Evolutionary conservation across 306 rosid species (phyloP).

Genomic region (Luffa acutangula): DNA sequence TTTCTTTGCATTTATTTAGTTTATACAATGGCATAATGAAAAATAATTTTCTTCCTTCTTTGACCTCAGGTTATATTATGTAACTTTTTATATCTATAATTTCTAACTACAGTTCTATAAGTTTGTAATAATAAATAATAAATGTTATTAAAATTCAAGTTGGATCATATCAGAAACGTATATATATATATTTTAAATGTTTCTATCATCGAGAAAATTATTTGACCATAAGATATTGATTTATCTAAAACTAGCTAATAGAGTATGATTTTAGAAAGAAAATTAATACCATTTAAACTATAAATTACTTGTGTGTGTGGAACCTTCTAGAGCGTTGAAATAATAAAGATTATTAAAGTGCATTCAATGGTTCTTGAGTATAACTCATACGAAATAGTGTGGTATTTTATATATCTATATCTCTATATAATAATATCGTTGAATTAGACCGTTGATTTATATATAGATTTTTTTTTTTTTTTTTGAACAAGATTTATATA

Average conservation of each 20-base stretch:
- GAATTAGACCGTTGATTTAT: too few species aligned
- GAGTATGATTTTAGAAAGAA: neutral
- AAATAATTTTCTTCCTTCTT: neutral
- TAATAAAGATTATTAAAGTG: neutral
- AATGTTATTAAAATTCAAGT: neutral
- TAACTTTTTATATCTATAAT: neutral
- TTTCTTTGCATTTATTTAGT: neutral
- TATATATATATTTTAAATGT: too few species aligned
- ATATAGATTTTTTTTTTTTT: too few species aligned
- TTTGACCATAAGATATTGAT: neutral
- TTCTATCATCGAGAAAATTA: neutral
- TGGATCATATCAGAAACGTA: neutral
- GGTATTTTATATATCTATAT: neutral
- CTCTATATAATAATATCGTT: too few species aligned
- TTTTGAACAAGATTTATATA: too few species aligned
- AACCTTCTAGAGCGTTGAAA: neutral
- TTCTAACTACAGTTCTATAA: neutral
- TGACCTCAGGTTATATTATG: neutral
- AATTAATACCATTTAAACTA: neutral
- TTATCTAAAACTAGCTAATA: neutral
- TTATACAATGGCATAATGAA: neutral
- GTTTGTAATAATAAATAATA: neutral
- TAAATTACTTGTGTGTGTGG: neutral
- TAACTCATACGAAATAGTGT: neutral
- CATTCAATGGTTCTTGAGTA: neutral